Evolutionary conservation across 306 rosid species (phyloP).

Genomic region (Pueraria montana): DNA sequence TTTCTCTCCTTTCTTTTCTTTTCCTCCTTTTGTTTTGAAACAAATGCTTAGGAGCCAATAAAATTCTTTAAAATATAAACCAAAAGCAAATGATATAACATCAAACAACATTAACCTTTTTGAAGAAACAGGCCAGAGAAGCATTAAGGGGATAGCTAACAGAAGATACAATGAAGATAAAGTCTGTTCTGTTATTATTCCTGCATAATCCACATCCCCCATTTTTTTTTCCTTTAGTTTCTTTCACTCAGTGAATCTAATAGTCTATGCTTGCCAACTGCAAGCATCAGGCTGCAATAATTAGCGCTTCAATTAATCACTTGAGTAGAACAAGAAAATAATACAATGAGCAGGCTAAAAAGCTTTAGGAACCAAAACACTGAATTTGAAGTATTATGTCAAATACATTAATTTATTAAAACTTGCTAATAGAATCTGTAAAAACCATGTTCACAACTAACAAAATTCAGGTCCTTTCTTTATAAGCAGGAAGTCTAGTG

Average conservation of each 20-base stretch:
- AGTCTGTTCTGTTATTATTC: conserved; percentile 11
- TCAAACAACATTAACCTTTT: background rate
- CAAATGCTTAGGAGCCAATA: background rate
- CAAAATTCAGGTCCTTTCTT: conserved; percentile 17
- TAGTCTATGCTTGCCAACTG: conserved; percentile 20
- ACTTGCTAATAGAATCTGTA: conserved; percentile 17
- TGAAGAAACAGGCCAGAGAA: conserved; percentile 8
- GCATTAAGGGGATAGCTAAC: background rate
- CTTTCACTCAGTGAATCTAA: background rate
- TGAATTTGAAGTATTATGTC: background rate
- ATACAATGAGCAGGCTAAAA: conserved; percentile 4
- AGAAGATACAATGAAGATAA: conserved; percentile 10
- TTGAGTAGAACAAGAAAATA: conserved; percentile 24
- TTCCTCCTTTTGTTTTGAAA: conserved; percentile 15
- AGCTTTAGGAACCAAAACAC: conserved; percentile 13
- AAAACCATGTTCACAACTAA: conserved; percentile 12
- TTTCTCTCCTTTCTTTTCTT: conserved; percentile 16
- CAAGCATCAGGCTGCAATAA: background rate
- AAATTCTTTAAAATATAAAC: conserved; percentile 14
- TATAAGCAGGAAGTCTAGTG: background rate
- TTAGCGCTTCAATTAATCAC: background rate
- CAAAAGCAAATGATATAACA: background rate
- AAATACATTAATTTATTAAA: background rate
- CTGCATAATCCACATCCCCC: conserved; percentile 31
- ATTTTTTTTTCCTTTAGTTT: conserved; percentile 10